phyloP scores from a whole-genome alignment of 768 basidiomycete species.

The Peribolospora kevripleyi region DNA sequence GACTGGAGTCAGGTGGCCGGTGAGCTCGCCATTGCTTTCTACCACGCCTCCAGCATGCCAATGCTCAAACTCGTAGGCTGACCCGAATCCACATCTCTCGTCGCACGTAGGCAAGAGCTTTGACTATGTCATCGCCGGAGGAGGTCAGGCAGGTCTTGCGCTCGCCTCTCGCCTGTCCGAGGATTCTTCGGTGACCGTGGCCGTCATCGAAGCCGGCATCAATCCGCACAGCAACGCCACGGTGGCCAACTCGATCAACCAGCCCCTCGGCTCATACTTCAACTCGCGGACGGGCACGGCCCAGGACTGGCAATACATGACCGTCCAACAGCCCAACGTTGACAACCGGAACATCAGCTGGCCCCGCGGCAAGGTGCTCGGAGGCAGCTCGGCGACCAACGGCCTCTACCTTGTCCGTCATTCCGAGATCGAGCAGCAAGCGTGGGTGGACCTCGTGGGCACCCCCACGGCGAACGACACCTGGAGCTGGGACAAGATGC shows the following conservation, averaged over 20 bases:
- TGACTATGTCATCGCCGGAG: slow-evolving; percentile 12
- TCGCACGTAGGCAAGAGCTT: slow-evolving; percentile 5
- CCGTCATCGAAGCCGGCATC: slow-evolving; percentile 18
- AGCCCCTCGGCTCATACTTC: not conserved
- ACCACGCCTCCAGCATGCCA: no score
- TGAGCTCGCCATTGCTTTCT: no score
- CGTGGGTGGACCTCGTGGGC: slow-evolving; percentile 11
- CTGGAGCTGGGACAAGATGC: slow-evolving; percentile 14
- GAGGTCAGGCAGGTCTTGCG: slow-evolving; percentile 17
- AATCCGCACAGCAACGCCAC: not conserved
- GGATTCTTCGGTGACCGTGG: slow-evolving; percentile 8
- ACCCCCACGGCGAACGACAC: not conserved
- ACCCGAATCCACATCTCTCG: no score
- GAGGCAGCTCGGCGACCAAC: slow-evolving; percentile 15
- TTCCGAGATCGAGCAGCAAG: slow-evolving; percentile 11
- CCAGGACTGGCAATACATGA: slow-evolving; percentile 15
- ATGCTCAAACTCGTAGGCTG: no score
- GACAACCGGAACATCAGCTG: slow-evolving; percentile 10
- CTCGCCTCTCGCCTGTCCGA: slow-evolving; percentile 17
- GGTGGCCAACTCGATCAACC: not conserved
- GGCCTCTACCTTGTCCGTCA: slow-evolving; percentile 10
- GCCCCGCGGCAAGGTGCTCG: slow-evolving; percentile 16
- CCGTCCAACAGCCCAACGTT: slow-evolving; percentile 9
- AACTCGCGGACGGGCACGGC: not conserved
- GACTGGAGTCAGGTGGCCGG: no score